Base-by-base conservation (phyloP, 345 rosid species). In the Salix udensis region DNA sequence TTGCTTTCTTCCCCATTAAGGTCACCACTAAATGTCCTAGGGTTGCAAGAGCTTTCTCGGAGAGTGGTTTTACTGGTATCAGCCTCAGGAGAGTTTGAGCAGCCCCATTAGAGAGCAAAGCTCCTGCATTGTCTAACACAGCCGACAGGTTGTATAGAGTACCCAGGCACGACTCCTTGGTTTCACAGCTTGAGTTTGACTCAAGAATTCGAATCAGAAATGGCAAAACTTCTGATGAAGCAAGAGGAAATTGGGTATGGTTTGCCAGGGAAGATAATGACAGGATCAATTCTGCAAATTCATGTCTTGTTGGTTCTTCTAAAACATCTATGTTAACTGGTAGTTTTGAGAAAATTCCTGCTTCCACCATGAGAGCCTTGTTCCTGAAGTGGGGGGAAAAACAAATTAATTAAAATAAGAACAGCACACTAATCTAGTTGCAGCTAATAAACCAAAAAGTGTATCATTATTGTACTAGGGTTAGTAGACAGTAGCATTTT, bases 21-120 rank as follows among this genome's bases (percentile, higher is more conserved):
- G 97, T 91, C 64, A 91, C 92, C 23, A 87, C 98, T 70, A 93
- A 77, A 82, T 91, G 90, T 2, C 97, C 96, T 70, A 96, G 58
- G 31, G 91, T 84, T 16, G 98, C 89, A 13, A 96, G 88, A 4
- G 94, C 87, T 78, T 87, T 91, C 79, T 93, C 98, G 0, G 98
- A 86, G 40, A 88, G 75, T 52, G 82, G 69, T 66, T 91, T 89
- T 7, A 73, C 61, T 44, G 88, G 87, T 26, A 86, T 77, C 21
- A 89, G 76, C 62, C 65, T 85, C 74, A 92, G 39, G 3, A 96
- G 90, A 26, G 88, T 79, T 12, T 79, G 75, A 40, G 89, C 89
- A 7, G 80, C 82, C 16, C 91, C 90, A 73, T 85, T 88, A 1
- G 88, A 85, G 55, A 88, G 85, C 77, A 96, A 65, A 2, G 86